Base-by-base conservation (phyloP, 352 stramenopile genomes). In the Globisporangium parvum region DNA sequence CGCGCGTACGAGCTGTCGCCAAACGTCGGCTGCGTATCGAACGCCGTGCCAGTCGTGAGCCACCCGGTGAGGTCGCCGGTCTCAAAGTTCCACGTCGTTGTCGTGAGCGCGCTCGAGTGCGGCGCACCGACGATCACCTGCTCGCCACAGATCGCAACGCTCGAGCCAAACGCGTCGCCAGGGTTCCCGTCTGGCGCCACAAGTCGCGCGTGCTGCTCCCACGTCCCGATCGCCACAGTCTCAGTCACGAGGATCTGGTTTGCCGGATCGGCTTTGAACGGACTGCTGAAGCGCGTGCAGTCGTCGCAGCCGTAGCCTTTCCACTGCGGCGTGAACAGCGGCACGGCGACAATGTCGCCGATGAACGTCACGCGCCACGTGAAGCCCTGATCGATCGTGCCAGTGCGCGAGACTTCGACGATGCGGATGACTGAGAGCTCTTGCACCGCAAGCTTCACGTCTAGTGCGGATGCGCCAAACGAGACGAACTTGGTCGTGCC, bases 31-130 rank as follows among this genome's bases (percentile, higher is more conserved):
- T 99, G 96, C 23, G 73, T 67, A 33, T 93, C 77, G 60, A 99
- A 99, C 11, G 96, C 96, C 23, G 73, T 90, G 4, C 96, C 96
- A 0, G 93, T 98, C 6, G 77, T 85, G 31, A 77, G 69, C 96
- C 96, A 99, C 1, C 96, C 96, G 0, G 79, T 87, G 39, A 99
- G 70, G 59, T 98, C 87, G 41, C 95, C 96, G 0, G 96, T 98
- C 59, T 99, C 96, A 65, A 99, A 99, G 66, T 98, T 86, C 94
- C 96, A 99, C 17, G 95, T 98, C 47, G 91, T 98, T 2, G 77
- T 91, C 2, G 85, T 77, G 17, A 91, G 74, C 2, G 83, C 80
- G 10, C 66, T 76, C 1, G 85, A 93, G 2, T 67, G 59, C 53
- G 77, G 71, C 6, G 87, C 85, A 3, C 87, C 85, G 4, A 95